phyloP scores from a whole-genome alignment of 768 basidiomycete species.

The Serendipita sp. region DNA sequence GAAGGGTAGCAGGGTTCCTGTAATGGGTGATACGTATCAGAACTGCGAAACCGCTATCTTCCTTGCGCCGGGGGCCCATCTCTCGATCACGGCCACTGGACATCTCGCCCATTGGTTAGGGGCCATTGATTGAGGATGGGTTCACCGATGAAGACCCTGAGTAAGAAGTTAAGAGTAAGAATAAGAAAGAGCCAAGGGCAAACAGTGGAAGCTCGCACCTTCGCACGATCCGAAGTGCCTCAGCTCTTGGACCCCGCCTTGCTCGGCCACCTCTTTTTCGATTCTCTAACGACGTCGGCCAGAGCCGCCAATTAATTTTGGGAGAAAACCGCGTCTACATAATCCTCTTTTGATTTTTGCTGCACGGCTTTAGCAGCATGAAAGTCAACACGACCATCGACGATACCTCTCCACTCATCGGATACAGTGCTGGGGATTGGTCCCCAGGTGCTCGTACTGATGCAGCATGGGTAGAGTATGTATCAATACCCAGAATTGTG shows the following conservation, averaged over 20 bases:
- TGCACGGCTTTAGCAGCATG: not conserved
- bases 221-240: too few relatives aligned
- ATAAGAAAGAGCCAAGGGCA: too few relatives aligned
- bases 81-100: not conserved
- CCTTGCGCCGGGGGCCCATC: not conserved
- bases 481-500: not conserved
- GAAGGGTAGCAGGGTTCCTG: not conserved
- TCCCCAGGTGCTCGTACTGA: not conserved
- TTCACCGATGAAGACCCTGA: too few relatives aligned
- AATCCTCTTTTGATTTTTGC: not conserved
- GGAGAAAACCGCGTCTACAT: too few relatives aligned
- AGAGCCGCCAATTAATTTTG: too few relatives aligned
- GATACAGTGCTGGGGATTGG: not conserved
- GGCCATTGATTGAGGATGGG: too few relatives aligned
- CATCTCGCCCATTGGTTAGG: not conserved
- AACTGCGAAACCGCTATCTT: not conserved
- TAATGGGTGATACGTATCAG: not conserved
- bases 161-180: too few relatives aligned
- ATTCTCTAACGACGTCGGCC: too few relatives aligned
- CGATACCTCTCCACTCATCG: not conserved
- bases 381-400: not conserved
- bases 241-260: too few relatives aligned
- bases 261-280: too few relatives aligned
- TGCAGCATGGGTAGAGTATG: not conserved
- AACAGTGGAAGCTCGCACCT: too few relatives aligned